A percentile compares a stretch with the other conserved stretches of the same genome.
These are phyloP conservation scores for Gaultheria prostrata DNA, from an alignment of 148 eudicot genomes.

Conservation along the genomic window DNA sequence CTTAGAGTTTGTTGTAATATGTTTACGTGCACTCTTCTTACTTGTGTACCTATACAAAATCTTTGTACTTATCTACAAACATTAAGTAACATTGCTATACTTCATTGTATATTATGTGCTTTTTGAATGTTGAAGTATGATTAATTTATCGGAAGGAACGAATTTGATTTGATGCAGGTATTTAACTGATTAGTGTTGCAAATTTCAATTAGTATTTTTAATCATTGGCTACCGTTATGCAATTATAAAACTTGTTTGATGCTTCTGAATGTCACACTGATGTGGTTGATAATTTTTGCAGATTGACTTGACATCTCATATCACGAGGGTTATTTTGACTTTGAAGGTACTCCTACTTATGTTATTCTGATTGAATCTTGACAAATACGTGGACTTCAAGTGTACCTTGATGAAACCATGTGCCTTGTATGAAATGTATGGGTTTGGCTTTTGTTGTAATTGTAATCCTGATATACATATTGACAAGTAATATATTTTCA, in stretches of 20 bases:
- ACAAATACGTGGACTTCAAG: background rate
- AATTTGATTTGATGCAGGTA: background rate
- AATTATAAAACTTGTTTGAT: background rate
- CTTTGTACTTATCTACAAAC: background rate
- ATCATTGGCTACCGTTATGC: background rate
- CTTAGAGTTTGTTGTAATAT: background rate
- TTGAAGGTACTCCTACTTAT: constrained; percentile 69
- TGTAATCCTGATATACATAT: background rate
- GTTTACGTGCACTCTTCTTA: background rate
- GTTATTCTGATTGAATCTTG: background rate
- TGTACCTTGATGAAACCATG: background rate
- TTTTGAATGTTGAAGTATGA: background rate
- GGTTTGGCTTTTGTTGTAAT: background rate
- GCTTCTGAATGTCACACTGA: constrained; percentile 8
- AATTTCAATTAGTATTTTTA: background rate
- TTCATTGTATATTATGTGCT: background rate
- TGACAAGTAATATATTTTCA: background rate
- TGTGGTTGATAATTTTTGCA: constrained; percentile 36
- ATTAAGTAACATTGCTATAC: background rate
- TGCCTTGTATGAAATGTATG: background rate
- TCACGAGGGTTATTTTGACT: constrained; percentile 73
- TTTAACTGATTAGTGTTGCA: constrained; percentile 8
- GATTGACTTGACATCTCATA: constrained; percentile 95
- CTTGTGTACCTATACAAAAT: background rate
- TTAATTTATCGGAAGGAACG: background rate